Conservation (phyloP, 2,329 filamentous ascomycete species). For the Tolypocladium amazonense region DNA sequence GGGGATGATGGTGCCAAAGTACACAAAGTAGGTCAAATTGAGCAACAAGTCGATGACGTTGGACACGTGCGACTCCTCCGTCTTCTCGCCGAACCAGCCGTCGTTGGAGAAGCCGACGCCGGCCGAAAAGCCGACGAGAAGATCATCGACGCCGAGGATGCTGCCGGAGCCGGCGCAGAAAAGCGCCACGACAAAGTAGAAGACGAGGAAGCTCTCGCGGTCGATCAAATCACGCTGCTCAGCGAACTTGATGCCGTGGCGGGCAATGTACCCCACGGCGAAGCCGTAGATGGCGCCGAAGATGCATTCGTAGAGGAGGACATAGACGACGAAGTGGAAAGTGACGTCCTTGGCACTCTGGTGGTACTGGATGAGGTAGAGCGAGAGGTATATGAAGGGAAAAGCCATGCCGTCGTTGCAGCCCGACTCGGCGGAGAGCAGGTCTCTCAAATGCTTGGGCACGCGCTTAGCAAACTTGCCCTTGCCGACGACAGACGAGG, state of each 20-base stretch:
- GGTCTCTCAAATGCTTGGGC: slow-evolving; percentile 90
- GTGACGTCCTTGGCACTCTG: slow-evolving; percentile 58
- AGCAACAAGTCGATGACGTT: slow-evolving; percentile 97
- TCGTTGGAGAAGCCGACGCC: slow-evolving; percentile 99
- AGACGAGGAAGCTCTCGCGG: slow-evolving; percentile 93
- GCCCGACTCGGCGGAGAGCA: slow-evolving; percentile 91
- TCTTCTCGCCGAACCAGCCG: slow-evolving; percentile 97
- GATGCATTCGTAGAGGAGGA: slow-evolving; percentile 89
- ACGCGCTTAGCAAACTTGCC: slow-evolving; percentile 97
- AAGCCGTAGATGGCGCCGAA: slow-evolving; percentile 89
- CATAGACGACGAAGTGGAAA: slow-evolving; percentile 81
- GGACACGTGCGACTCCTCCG: slow-evolving; percentile 95
- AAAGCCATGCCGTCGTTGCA: slow-evolving; percentile 99
- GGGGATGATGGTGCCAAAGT: slow-evolving; percentile 92
- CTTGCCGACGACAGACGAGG: slow-evolving; percentile 96
- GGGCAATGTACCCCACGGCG: slow-evolving; percentile 74
- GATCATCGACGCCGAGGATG: slow-evolving; percentile 82
- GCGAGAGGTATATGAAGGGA: slow-evolving; percentile 85
- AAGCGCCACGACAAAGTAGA: slow-evolving; percentile 93
- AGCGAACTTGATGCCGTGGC: slow-evolving; percentile 80
- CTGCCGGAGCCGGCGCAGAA: slow-evolving; percentile 93
- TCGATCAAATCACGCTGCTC: slow-evolving; percentile 83
- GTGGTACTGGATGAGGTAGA: slow-evolving; percentile 81
- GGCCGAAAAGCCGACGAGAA: slow-evolving; percentile 87
- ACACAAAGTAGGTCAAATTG: slow-evolving; percentile 97